A percentile compares a stretch with the other conserved stretches of the same genome.
Evolutionary conservation across 2,329 filamentous ascomycete species (phyloP).

Genomic region (Cordyceps pruinosa): DNA sequence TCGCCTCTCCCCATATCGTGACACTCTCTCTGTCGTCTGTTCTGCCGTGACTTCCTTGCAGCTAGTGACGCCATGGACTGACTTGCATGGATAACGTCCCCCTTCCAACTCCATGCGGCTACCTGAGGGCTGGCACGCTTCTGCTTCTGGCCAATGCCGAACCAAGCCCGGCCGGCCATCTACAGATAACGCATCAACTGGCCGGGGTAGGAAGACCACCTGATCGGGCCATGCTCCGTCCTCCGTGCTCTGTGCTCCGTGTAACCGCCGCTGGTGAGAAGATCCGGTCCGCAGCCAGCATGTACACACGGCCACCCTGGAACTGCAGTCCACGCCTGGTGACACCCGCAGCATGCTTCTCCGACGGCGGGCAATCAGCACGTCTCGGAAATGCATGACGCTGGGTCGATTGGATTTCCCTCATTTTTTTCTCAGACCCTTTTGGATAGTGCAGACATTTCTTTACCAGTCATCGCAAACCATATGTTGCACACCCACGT

Average conservation of each 20-base stretch:
- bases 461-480: neutral
- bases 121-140: neutral
- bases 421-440: neutral
- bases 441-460: neutral
- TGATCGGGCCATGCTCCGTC: constrained; percentile 8
- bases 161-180: neutral
- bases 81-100: neutral
- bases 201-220: neutral
- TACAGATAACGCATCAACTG: neutral
- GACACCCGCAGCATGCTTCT: neutral
- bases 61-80: neutral
- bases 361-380: neutral
- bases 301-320: too few relatives aligned
- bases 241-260: too few relatives aligned
- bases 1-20: too few relatives aligned
- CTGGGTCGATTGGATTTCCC: neutral
- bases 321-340: too few relatives aligned
- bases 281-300: too few relatives aligned
- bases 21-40: too few relatives aligned
- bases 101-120: neutral
- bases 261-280: too few relatives aligned
- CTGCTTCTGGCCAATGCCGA: neutral
- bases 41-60: too few relatives aligned
- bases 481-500: too few relatives aligned
- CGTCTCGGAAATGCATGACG: neutral